A percentile compares a stretch with the other conserved stretches of the same genome.
Conservation (phyloP, 1,139 yeast species). For the Saccharomycopsis hybrid region DNA sequence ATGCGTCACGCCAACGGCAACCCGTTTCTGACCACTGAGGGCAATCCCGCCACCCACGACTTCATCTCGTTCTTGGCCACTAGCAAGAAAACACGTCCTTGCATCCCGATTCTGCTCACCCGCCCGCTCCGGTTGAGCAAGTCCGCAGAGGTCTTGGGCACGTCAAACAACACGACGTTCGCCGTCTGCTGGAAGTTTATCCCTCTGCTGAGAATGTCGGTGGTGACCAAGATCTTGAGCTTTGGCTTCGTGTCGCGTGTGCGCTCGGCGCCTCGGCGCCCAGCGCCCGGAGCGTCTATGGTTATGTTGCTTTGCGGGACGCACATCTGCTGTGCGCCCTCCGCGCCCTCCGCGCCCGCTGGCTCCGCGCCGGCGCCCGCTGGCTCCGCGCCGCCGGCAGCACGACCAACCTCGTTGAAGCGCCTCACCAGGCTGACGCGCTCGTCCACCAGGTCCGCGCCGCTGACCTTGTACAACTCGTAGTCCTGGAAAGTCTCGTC, state of each 20-base stretch:
- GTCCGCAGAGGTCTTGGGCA: slow-evolving; percentile 81
- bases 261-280: not conserved
- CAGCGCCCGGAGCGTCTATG: not conserved
- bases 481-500: slow-evolving; percentile 52
- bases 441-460: slow-evolving; percentile 53
- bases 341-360: not conserved
- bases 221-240: slow-evolving; percentile 69
- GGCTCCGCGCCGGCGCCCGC: not conserved
- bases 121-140: slow-evolving; percentile 89
- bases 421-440: slow-evolving; percentile 50
- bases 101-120: slow-evolving; percentile 87
- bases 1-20: slow-evolving; percentile 10
- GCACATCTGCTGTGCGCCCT: not conserved
- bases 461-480: slow-evolving; percentile 56
- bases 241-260: too few species aligned
- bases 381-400: not conserved
- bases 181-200: slow-evolving; percentile 77
- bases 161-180: slow-evolving; percentile 77
- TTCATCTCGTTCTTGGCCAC: slow-evolving; percentile 59
- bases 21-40: slow-evolving; percentile 58
- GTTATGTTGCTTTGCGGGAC: not conserved
- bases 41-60: slow-evolving; percentile 81
- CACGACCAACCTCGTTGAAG: slow-evolving; percentile 36
- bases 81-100: slow-evolving; percentile 80
- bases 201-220: slow-evolving; percentile 88